phyloP scores from a whole-genome alignment of 2,329 filamentous ascomycete species.

The Dothistroma pini region DNA sequence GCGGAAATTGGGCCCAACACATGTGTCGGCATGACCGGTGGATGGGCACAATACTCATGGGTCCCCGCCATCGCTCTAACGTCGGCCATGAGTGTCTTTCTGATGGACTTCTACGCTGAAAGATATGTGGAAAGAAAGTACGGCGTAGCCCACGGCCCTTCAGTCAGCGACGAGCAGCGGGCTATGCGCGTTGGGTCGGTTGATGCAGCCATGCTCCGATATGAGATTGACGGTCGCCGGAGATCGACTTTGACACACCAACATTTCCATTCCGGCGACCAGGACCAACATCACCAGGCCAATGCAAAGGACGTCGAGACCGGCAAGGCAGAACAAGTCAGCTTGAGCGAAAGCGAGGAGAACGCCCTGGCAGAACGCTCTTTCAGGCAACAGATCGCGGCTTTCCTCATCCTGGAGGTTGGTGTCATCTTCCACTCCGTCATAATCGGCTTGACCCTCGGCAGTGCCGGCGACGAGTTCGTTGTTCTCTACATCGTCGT shows the following conservation, averaged over 20 bases:
- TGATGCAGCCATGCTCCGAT: conserved; percentile 27
- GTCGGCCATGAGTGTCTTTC: conserved; percentile 49
- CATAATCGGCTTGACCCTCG: conserved; percentile 61
- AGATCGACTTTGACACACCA: conserved; percentile 34
- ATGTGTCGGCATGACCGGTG: conserved; percentile 53
- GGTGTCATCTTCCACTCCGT: conserved; percentile 62
- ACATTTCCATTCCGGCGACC: conserved; percentile 42
- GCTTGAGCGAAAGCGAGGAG: conserved; percentile 20
- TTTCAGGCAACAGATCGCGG: conserved; percentile 75
- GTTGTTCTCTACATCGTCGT: conserved; percentile 59
- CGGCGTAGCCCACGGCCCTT: conserved; percentile 34
- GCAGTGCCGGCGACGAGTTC: conserved; percentile 57
- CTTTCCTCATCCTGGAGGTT: conserved; percentile 90
- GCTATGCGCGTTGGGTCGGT: conserved; percentile 17
- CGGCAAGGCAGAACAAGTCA: conserved; percentile 12
- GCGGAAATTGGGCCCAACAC: conserved; percentile 36
- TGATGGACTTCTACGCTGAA: conserved; percentile 51
- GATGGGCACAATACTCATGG: conserved; percentile 53
- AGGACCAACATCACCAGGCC: conserved; percentile 28
- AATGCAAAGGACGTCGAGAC: conserved; percentile 14
- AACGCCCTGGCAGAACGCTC: conserved; percentile 25
- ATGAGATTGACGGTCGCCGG: conserved; percentile 12
- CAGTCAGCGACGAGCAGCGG: conserved; percentile 17
- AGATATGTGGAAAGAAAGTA: conserved; percentile 51
- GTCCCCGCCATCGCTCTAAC: conserved; percentile 50